phyloP scores from a whole-genome alignment of 441 rosid species.

The Rhodomyrtus psidioides region DNA sequence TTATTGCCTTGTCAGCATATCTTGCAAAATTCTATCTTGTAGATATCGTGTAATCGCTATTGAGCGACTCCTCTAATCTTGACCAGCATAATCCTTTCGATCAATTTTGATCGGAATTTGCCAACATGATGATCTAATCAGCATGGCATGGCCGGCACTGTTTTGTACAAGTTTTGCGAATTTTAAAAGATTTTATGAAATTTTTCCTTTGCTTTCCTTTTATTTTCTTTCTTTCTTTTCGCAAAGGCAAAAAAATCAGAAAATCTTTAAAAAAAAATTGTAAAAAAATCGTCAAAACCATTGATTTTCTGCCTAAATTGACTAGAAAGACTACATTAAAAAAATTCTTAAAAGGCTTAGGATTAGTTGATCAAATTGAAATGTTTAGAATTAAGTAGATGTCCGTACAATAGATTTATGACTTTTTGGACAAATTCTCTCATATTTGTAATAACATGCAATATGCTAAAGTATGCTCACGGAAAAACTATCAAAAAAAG shows the following conservation, averaged over 20 bases:
- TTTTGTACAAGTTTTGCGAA: too few relatives aligned
- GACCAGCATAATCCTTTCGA: not conserved
- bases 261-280: not conserved
- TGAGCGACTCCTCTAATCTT: not conserved
- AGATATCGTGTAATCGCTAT: not conserved
- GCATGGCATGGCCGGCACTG: fast-evolving
- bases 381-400: not conserved
- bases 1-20: not conserved
- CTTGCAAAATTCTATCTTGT: not conserved
- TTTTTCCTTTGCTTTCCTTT: too few relatives aligned
- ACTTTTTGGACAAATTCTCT: not conserved
- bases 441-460: not conserved
- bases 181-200: too few relatives aligned
- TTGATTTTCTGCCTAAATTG: fast-evolving
- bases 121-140: fast-evolving
- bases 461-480: not conserved
- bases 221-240: not conserved
- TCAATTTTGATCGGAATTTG: too few relatives aligned
- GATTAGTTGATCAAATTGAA: not conserved
- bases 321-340: fast-evolving
- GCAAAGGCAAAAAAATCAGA: not conserved
- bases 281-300: not conserved
- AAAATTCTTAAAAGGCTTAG: not conserved
- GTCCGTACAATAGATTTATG: fast-evolving
- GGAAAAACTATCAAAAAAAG: too few relatives aligned